Evolutionary conservation across 306 rosid genomes (phyloP), one percentile per base, ranked within the genome.

Genomic region (Rubus parviflorus): DNA sequence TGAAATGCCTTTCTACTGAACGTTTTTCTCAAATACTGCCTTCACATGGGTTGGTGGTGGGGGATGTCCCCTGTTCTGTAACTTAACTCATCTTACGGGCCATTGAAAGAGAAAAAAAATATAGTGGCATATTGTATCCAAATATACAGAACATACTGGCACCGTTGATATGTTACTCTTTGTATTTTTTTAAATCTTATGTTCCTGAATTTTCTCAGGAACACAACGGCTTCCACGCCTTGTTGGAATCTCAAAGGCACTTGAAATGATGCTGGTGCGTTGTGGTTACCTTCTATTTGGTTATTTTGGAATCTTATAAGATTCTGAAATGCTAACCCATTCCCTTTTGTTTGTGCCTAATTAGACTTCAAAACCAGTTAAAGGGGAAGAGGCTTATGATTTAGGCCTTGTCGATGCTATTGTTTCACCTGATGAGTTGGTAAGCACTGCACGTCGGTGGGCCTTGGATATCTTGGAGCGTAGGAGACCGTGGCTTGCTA

Each of bases 171-270:
- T 45, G 56, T 60, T 61, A 75, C 57, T 80, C 48, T 41, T 62
- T 73, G 19, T 61, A 61, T 47, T 46, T 46, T 7, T 13, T 42
- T 63, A 77, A 75, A 78, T 75, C 78, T 84, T 35, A 70, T 76
- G 72, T 64, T 70, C 63, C 25, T 83, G 25, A 81, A 78, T 70
- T 88, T 71, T 77, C 81, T 78, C 80, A 96, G 99, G 99, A 79
- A 96, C 99, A 2, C 99, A 96, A 78, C 88, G 99, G 57, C 97
- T 96, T 82, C 99, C 99, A 40, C 97, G 99, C 66, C 99, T 96
- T 76, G 98, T 96, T 85, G 99, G 99, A 75, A 86, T 96, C 67
- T 7, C 97, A 78, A 96, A 91, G 90, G 90, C 89, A 22, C 93
- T 96, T 82, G 98, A 96, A 75, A 96, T 96, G 96, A 91, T 96